These are phyloP conservation scores for Lichtheimia ornata DNA, from an alignment of 371 early-diverging fungal species.

Conservation along the genomic window DNA sequence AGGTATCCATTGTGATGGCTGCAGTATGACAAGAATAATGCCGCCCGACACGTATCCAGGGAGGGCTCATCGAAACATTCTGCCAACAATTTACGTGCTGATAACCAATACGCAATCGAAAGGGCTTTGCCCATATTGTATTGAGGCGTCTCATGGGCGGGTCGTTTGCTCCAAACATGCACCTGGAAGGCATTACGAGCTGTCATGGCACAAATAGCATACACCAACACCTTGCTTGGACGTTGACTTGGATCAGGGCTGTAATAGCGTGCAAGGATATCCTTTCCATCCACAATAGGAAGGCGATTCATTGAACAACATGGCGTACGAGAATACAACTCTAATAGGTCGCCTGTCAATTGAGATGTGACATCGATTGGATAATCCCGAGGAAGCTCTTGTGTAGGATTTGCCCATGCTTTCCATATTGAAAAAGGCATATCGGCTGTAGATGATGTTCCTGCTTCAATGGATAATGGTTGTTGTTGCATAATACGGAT, in stretches of 20 bases:
- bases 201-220: slow-evolving; percentile 50
- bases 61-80: slow-evolving; percentile 49
- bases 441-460: slow-evolving; percentile 13
- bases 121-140: slow-evolving; percentile 51
- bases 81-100: slow-evolving; percentile 35
- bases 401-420: slow-evolving; percentile 25
- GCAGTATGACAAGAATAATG: slow-evolving; percentile 43
- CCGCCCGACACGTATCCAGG: slow-evolving; percentile 39
- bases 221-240: slow-evolving; percentile 35
- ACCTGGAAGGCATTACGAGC: slow-evolving; percentile 50
- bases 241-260: slow-evolving; percentile 21
- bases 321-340: slow-evolving; percentile 44
- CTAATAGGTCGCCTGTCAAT: slow-evolving; percentile 39
- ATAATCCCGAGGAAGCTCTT: slow-evolving; percentile 35
- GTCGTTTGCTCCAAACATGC: slow-evolving; percentile 47
- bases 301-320: slow-evolving; percentile 41
- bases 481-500: neutral
- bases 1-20: slow-evolving; percentile 46
- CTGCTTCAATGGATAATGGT: slow-evolving; percentile 24
- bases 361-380: slow-evolving; percentile 42
- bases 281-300: slow-evolving; percentile 35
- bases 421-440: slow-evolving; percentile 38
- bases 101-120: slow-evolving; percentile 44
- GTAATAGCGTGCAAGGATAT: slow-evolving; percentile 31
- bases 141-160: slow-evolving; percentile 25